These are phyloP conservation scores for Oemleria cerasiformis DNA, from an alignment of 306 rosid genomes.

Conservation along the genomic window DNA sequence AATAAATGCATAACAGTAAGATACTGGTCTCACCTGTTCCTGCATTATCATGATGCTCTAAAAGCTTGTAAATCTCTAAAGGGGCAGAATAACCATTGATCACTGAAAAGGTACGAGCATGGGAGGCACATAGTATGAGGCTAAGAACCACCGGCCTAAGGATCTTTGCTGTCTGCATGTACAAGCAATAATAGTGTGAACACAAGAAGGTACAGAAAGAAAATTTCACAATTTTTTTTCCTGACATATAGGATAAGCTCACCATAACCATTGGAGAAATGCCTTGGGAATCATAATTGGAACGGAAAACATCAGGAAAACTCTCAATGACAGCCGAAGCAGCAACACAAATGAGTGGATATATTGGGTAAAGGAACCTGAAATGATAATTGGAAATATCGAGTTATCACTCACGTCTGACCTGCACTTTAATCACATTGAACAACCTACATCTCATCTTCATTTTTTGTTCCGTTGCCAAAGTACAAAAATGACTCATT, in stretches of 20 bases:
- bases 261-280: slow-evolving; percentile 51
- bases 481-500: not conserved
- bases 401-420: slow-evolving; percentile 4
- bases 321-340: slow-evolving; percentile 97
- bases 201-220: slow-evolving; percentile 2
- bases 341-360: slow-evolving; percentile 93
- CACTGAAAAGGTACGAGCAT: slow-evolving; percentile 94
- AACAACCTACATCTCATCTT: not conserved
- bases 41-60: slow-evolving; percentile 73
- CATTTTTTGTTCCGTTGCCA: not conserved
- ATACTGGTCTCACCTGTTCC: slow-evolving; percentile 51
- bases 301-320: slow-evolving; percentile 81
- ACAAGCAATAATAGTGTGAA: slow-evolving; percentile 17
- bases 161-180: slow-evolving; percentile 63
- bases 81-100: slow-evolving; percentile 95
- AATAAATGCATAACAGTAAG: not conserved
- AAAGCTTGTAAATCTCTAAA: slow-evolving; percentile 77
- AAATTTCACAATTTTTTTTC: slow-evolving; percentile 3
- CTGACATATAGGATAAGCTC: slow-evolving; percentile 22
- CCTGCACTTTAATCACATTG: not conserved
- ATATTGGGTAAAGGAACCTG: slow-evolving; percentile 97
- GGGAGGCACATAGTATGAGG: slow-evolving; percentile 77
- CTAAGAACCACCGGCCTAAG: slow-evolving; percentile 77
- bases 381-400: slow-evolving; percentile 20
- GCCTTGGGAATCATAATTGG: slow-evolving; percentile 50